Conservation (phyloP, 2,329 filamentous ascomycete genomes). For the Chrysoporthe austroafricana region DNA sequence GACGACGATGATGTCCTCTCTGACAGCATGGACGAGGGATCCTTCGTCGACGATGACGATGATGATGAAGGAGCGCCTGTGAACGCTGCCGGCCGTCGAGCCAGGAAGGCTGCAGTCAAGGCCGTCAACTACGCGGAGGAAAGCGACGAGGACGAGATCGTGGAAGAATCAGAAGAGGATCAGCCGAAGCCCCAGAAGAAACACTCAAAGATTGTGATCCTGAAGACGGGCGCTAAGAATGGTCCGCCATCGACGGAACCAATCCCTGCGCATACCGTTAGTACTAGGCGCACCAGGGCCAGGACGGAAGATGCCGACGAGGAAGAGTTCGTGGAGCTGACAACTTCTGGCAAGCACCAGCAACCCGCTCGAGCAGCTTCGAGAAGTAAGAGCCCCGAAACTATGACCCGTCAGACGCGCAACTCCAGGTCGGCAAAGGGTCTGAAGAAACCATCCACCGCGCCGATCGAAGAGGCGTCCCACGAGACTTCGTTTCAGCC, state of each 20-base stretch:
- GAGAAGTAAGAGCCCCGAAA: conserved; percentile 60
- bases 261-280: conserved; percentile 16
- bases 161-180: conserved; percentile 35
- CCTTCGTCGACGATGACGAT: conserved; percentile 51
- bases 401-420: conserved; percentile 46
- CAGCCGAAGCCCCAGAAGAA: conserved; percentile 33
- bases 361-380: conserved; percentile 53
- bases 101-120: conserved; percentile 52
- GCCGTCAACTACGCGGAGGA: conserved; percentile 53
- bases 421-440: conserved; percentile 56
- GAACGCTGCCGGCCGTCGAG: conserved; percentile 52
- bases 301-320: conserved; percentile 60
- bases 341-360: conserved; percentile 63
- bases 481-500: conserved; percentile 50
- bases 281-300: conserved; percentile 56
- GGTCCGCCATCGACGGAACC: conserved; percentile 25
- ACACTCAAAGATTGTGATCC: conserved; percentile 47
- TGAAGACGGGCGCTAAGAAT: conserved; percentile 40
- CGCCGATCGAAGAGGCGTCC: conserved; percentile 55
- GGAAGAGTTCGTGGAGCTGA: conserved; percentile 59
- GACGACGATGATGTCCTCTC: conserved; percentile 61
- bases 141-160: conserved; percentile 45
- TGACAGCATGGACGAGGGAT: conserved; percentile 56
- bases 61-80: conserved; percentile 46
- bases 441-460: conserved; percentile 51